Conservation (phyloP, 2,329 filamentous ascomycete species). For the Geoglossum cookeanum region DNA sequence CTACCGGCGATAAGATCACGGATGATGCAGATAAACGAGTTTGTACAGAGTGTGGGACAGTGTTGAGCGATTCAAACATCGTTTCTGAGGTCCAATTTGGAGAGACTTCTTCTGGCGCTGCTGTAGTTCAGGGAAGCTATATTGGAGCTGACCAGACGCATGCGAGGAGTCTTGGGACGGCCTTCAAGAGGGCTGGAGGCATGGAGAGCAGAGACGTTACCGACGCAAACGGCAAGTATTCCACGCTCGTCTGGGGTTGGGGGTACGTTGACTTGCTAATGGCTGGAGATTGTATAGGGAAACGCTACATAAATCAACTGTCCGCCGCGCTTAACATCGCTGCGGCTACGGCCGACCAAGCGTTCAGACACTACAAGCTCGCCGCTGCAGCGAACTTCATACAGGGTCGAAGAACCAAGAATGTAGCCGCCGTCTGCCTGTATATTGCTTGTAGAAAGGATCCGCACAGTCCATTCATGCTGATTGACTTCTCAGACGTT, state of each 20-base stretch:
- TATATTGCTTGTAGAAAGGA: constrained; percentile 75
- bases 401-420: constrained; percentile 67
- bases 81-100: constrained; percentile 85
- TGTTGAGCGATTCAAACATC: constrained; percentile 73
- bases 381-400: constrained; percentile 59
- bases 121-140: constrained; percentile 77
- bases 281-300: constrained; percentile 13
- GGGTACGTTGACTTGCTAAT: not conserved
- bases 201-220: constrained; percentile 30
- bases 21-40: constrained; percentile 27
- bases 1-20: constrained; percentile 10
- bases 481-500: constrained; percentile 88
- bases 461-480: constrained; percentile 65
- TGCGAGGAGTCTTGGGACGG: constrained; percentile 39
- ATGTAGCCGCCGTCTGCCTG: constrained; percentile 75
- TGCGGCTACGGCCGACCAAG: constrained; percentile 32
- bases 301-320: constrained; percentile 24
- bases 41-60: constrained; percentile 68
- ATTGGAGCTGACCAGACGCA: constrained; percentile 73
- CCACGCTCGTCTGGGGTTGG: not conserved
- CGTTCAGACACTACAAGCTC: constrained; percentile 56
- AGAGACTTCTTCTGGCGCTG: constrained; percentile 67
- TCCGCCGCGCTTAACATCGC: constrained; percentile 21
- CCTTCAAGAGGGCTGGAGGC: constrained; percentile 27
- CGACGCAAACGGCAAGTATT: constrained; percentile 21